These are phyloP conservation scores for Nemania serpens DNA, from an alignment of 2,329 filamentous ascomycete species.

Conservation along the genomic window DNA sequence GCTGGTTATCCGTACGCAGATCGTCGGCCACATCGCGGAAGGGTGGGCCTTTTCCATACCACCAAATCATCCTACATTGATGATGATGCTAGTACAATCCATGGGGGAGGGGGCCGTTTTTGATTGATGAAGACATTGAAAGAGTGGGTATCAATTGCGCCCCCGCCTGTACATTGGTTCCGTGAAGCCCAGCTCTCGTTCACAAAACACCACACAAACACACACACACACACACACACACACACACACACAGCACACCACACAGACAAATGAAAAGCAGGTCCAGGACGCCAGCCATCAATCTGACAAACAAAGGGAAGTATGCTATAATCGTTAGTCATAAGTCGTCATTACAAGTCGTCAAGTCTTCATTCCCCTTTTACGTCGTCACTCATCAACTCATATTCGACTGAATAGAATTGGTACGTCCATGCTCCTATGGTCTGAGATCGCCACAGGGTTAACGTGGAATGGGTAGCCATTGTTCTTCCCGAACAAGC, in stretches of 20 bases:
- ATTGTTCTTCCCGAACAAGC: constrained; percentile 46
- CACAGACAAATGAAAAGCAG: constrained; percentile 21
- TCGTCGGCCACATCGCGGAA: constrained; percentile 8
- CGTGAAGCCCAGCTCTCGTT: constrained; percentile 18
- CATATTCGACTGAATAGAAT: constrained; percentile 58
- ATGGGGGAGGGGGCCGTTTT: constrained; percentile 14
- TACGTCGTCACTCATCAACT: constrained; percentile 20
- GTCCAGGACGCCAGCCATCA: constrained; percentile 25
- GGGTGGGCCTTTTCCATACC: constrained; percentile 15
- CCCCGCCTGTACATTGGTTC: constrained; percentile 23
- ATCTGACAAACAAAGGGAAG: constrained; percentile 26
- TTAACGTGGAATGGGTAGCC: constrained; percentile 21
- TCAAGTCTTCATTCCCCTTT: constrained; percentile 30
- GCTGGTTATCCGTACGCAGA: constrained; percentile 25
- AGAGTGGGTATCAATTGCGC: constrained; percentile 24
- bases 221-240: too few relatives aligned
- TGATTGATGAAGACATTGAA: constrained; percentile 15
- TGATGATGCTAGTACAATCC: constrained; percentile 24
- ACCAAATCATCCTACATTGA: constrained; percentile 22
- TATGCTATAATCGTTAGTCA: constrained; percentile 27
- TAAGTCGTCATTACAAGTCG: too few relatives aligned
- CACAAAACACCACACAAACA: background rate
- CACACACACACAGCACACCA: background rate
- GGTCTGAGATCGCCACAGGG: constrained; percentile 35
- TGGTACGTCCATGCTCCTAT: constrained; percentile 60